A percentile compares a stretch with the other conserved stretches of the same genome.
These are phyloP conservation scores for Pythium volutum DNA, from an alignment of 352 stramenopile species.

Conservation along the genomic window DNA sequence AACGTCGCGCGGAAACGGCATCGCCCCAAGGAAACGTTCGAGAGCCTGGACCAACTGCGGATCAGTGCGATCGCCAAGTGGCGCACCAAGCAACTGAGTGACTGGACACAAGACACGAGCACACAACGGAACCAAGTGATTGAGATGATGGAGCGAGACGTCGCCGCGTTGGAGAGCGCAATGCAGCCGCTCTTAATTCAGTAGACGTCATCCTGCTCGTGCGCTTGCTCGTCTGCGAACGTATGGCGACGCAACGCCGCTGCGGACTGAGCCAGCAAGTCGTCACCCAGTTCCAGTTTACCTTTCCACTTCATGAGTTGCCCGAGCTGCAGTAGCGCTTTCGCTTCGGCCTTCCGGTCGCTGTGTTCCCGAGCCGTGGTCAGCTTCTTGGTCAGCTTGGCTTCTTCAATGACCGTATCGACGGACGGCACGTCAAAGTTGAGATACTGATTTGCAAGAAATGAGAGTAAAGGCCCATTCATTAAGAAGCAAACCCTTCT, in stretches of 20 bases:
- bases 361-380: constrained; percentile 31
- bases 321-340: constrained; percentile 60
- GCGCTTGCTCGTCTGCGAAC: constrained; percentile 33
- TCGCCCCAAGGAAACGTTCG: constrained; percentile 19
- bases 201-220: constrained; percentile 7
- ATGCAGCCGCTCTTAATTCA: neutral
- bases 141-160: constrained; percentile 9
- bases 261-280: constrained; percentile 51
- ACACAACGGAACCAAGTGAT: constrained; percentile 8
- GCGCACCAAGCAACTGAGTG: constrained; percentile 13
- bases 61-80: constrained; percentile 20
- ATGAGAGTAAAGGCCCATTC: neutral
- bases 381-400: constrained; percentile 64
- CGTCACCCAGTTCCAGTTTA: constrained; percentile 38
- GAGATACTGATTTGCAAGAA: constrained; percentile 42
- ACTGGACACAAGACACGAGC: constrained; percentile 12
- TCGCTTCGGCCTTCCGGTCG: constrained; percentile 65
- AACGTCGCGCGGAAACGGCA: constrained; percentile 8
- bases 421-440: constrained; percentile 61
- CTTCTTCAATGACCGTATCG: constrained; percentile 70
- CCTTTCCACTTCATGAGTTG: constrained; percentile 80
- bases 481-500: neutral
- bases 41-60: constrained; percentile 19
- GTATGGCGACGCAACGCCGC: constrained; percentile 51
- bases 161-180: constrained; percentile 12